Evolutionary conservation across 2,329 filamentous ascomycete species (phyloP).

Genomic region (Microthyrium microscopicum): DNA sequence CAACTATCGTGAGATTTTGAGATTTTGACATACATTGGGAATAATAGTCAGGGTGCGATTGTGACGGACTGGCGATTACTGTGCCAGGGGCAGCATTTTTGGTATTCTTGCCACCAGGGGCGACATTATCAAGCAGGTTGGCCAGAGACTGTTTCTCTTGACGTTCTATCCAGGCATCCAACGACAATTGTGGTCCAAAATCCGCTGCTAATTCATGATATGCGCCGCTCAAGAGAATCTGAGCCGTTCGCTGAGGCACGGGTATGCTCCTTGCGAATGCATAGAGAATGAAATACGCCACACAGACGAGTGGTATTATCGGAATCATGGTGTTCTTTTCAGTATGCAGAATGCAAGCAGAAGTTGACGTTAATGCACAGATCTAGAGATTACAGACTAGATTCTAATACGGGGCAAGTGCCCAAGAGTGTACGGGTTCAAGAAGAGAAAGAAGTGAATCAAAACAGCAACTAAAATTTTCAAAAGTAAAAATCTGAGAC

Average conservation of each 20-base stretch:
- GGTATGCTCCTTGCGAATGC: slow-evolving; percentile 18
- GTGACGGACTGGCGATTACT: slow-evolving; percentile 27
- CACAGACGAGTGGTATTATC: slow-evolving; percentile 8
- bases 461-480: too few species aligned
- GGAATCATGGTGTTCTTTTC: slow-evolving; percentile 8
- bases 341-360: too few species aligned
- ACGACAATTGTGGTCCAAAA: slow-evolving; percentile 7
- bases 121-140: slow-evolving; percentile 25
- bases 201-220: not conserved
- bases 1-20: not conserved
- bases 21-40: slow-evolving; percentile 22
- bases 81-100: slow-evolving; percentile 21
- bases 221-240: not conserved
- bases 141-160: slow-evolving; percentile 21
- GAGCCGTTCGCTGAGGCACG: slow-evolving; percentile 9
- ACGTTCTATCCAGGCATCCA: slow-evolving; percentile 20
- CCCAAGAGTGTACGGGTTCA: too few species aligned
- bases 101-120: slow-evolving; percentile 24
- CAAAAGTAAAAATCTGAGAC: too few species aligned
- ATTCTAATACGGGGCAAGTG: too few species aligned
- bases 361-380: too few species aligned
- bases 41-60: slow-evolving; percentile 24
- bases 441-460: too few species aligned
- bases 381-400: too few species aligned
- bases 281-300: slow-evolving; percentile 12